Evolutionary conservation across 208 protist genomes (phyloP), one percentile per base, ranked within the genome.

Genomic region (Acanthamoeba rhysodes): DNA sequence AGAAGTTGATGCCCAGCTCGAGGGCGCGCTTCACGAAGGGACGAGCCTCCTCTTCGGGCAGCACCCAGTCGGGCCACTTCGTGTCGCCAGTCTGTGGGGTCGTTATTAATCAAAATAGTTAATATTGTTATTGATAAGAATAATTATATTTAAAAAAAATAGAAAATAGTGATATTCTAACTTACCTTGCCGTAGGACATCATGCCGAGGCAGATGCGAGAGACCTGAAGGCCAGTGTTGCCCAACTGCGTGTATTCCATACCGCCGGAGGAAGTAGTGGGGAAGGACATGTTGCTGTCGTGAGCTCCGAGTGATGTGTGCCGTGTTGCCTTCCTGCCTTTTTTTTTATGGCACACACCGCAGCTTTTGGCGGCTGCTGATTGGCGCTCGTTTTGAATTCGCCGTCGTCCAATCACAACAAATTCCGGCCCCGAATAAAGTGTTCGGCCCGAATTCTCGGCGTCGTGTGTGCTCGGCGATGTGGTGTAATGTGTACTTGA

Each of bases 1-100:
- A 88, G 55, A 88, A 88, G 80, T 88, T 88, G 10, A 88, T 88
- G 34, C 80, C 80, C 55, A 88, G 80, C 34, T 88, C 80, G 22
- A 88, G n/a, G 27, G 80, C 80, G n/a, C 80, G 45, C 80, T 88
- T 88, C 18, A 88, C 55, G 29, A 88, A 88, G 22, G 80, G 80
- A 27, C 45, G 45, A n/a, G 80, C 55, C 29, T 66, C 80, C 9
- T 88, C 80, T 20, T 88, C 80, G 10, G 80, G 45, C 55, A 88
- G 80, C 18, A 88, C 80, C 80, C 80, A 88, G 45, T 55, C 45
- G 27, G 50, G 18, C 80, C 80, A 88, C 50, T 62, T 88, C 0
- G 80, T 1, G 55, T 88, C 80, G 22, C 66, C 66, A 2, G 66
- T 72, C 66, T 72, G 29, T 20, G 16, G 50, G 50, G 12, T 4